Percentiles rank a stretch among this genome's conserved stretches.
Conservation (phyloP, 139 green algal genomes). For the Chlamydomonas applanata region DNA sequence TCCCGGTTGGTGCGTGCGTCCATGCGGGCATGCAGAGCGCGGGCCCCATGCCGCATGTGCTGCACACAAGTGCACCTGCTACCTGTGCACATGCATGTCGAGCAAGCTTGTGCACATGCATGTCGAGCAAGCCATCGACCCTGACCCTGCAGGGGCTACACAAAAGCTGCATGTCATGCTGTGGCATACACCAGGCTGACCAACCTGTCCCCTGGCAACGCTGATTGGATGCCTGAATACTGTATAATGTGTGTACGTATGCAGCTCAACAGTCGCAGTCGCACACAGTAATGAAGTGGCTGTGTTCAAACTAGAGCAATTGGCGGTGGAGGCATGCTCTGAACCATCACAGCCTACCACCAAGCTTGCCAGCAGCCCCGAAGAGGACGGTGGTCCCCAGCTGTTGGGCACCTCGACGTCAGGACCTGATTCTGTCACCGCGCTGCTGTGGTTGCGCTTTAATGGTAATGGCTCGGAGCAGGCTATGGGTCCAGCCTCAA, state of each 20-base stretch:
- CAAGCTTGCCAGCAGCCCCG: background rate
- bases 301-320: background rate
- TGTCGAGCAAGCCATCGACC: too few species aligned
- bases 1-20: too few species aligned
- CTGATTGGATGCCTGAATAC: background rate
- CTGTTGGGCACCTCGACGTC: background rate
- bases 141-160: too few species aligned
- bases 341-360: background rate
- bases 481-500: background rate
- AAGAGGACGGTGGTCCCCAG: background rate
- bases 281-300: background rate
- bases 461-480: background rate
- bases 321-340: too few species aligned
- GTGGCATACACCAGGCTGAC: background rate
- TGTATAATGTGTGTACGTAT: background rate
- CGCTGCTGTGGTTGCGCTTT: background rate
- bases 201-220: background rate
- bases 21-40: too few species aligned
- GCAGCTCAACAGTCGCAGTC: background rate
- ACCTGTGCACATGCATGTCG: too few species aligned
- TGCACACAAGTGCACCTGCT: too few species aligned
- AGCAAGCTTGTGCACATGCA: too few species aligned
- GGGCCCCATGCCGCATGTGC: too few species aligned
- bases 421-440: background rate
- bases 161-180: background rate